Evolutionary conservation across 441 rosid species (phyloP).

Genomic region (Gossypium davidsonii): DNA sequence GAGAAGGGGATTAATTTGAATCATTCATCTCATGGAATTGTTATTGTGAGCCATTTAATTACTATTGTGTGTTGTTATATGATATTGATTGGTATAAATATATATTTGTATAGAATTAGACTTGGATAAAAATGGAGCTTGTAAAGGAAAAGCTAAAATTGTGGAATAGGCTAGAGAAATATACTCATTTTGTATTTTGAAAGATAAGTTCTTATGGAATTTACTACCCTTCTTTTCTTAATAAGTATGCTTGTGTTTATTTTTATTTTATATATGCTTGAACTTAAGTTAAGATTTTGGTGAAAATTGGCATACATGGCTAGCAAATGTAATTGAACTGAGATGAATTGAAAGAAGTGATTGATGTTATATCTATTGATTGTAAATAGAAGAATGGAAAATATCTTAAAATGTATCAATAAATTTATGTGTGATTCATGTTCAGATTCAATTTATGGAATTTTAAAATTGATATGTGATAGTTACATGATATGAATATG

Average conservation of each 20-base stretch:
- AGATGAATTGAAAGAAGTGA: too few relatives aligned
- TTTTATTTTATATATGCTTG: neutral
- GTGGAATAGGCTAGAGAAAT: neutral
- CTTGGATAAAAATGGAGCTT: neutral
- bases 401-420: too few relatives aligned
- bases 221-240: neutral
- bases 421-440: too few relatives aligned
- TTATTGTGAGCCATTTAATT: neutral
- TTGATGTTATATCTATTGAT: too few relatives aligned
- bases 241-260: neutral
- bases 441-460: too few relatives aligned
- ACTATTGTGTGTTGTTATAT: neutral
- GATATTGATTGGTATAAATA: neutral
- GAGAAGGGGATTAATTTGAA: neutral
- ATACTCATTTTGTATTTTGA: neutral
- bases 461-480: too few relatives aligned
- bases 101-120: neutral
- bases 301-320: neutral
- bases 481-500: too few relatives aligned
- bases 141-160: neutral
- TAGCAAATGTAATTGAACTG: neutral
- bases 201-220: neutral
- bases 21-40: neutral
- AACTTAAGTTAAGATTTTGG: neutral
- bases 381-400: too few relatives aligned